Conservation (phyloP, 805 yeast species). For the Candida argentea region DNA sequence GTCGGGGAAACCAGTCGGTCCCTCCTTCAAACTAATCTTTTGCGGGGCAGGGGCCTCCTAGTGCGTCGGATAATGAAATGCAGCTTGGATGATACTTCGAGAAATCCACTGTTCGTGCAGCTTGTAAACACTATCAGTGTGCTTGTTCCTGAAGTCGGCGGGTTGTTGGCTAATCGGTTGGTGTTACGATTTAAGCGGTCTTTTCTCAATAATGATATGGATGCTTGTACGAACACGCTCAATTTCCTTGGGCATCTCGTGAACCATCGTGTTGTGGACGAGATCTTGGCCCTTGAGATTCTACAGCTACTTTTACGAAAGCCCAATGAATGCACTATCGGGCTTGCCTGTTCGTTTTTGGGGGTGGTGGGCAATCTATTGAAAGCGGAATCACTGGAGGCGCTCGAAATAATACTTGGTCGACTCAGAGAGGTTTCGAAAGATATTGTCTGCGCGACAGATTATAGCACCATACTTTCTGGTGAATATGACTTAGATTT, state of each 20-base stretch:
- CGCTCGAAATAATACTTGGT: conserved; percentile 45
- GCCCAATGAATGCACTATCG: conserved; percentile 47
- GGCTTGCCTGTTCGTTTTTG: conserved; percentile 42
- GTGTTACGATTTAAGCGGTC: conserved; percentile 49
- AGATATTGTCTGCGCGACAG: conserved; percentile 20
- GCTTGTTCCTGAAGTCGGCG: conserved; percentile 61
- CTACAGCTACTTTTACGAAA: conserved; percentile 26
- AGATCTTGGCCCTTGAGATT: conserved; percentile 22
- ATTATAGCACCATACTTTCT: too few species aligned
- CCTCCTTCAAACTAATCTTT: conserved; percentile 47
- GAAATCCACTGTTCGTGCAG: conserved; percentile 44
- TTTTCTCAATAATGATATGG: conserved; percentile 37
- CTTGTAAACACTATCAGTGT: conserved; percentile 53
- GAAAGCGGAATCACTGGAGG: conserved; percentile 29
- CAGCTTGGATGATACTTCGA: conserved; percentile 31
- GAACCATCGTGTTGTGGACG: conserved; percentile 44
- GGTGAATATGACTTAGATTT: too few species aligned
- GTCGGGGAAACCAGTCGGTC: conserved; percentile 37
- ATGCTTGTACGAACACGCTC: conserved; percentile 31
- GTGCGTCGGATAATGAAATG: conserved; percentile 48
- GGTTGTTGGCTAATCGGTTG: conserved; percentile 41
- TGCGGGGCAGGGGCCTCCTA: conserved; percentile 52
- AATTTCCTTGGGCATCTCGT: conserved; percentile 52
- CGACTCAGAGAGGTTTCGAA: conserved; percentile 51
- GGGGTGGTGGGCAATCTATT: conserved; percentile 44